Evolutionary conservation across 202 grass and related monocot genomes (phyloP).

Genomic region (Sporobolus alterniflorus): DNA sequence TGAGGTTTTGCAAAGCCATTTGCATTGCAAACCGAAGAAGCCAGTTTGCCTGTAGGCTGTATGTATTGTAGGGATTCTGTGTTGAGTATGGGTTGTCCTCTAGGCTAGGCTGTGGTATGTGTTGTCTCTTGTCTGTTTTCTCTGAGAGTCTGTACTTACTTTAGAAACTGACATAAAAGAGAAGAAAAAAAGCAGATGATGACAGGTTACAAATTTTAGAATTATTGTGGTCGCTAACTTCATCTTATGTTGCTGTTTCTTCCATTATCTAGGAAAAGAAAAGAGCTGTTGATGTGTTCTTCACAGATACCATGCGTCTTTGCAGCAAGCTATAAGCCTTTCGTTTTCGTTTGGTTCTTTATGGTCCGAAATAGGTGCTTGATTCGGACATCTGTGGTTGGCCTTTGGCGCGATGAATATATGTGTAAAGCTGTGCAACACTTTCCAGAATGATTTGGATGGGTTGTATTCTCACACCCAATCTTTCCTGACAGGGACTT

Average conservation of each 20-base stretch:
- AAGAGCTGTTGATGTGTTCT: conserved; percentile 9
- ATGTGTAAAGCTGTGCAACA: conserved; percentile 11
- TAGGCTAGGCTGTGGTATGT: not conserved
- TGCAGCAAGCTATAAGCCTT: not conserved
- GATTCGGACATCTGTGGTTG: conserved; percentile 32
- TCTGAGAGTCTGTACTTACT: not conserved
- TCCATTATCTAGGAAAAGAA: conserved; percentile 26
- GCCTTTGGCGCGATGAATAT: conserved; percentile 3
- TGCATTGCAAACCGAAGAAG: conserved; percentile 6
- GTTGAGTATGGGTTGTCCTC: no score
- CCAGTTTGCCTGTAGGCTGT: conserved; percentile 11
- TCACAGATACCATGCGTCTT: conserved; percentile 4
- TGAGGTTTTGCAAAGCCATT: not conserved
- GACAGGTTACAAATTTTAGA: not conserved
- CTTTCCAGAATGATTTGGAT: conserved; percentile 32
- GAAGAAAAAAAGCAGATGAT: not conserved
- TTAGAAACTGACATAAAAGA: conserved; percentile 34
- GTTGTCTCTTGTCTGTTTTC: not conserved
- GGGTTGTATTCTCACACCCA: conserved; percentile 7
- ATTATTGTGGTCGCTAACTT: conserved; percentile 11
- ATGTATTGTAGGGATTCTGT: not conserved
- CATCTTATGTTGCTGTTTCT: conserved; percentile 13
- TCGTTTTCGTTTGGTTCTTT: conserved; percentile 36
- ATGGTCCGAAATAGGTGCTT: conserved; percentile 22
- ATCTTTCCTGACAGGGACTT: conserved; percentile 33